Evolutionary conservation across 116 monocot genomes (phyloP).

Genomic region (Zostera marina): DNA sequence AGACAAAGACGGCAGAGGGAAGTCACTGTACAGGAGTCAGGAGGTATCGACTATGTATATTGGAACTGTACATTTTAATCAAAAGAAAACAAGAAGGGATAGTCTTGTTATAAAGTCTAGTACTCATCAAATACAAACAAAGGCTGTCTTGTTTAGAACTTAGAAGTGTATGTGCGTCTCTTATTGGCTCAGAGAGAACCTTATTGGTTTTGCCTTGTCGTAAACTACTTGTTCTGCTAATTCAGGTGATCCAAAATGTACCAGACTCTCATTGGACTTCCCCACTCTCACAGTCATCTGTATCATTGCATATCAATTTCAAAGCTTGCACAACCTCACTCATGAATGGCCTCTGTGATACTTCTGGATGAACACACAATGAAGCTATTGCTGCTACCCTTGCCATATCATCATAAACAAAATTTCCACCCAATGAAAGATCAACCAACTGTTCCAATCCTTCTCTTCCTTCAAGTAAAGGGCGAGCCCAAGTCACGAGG

Average conservation of each 20-base stretch:
- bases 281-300: slow-evolving; percentile 24
- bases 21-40: no score
- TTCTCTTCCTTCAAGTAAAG: slow-evolving; percentile 34
- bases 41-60: background rate
- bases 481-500: slow-evolving; percentile 62
- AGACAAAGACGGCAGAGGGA: no score
- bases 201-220: slow-evolving; percentile 21
- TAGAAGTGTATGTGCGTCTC: background rate
- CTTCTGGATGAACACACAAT: slow-evolving; percentile 42
- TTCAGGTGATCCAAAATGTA: slow-evolving; percentile 23
- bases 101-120: slow-evolving; percentile 5
- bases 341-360: slow-evolving; percentile 60
- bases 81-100: background rate
- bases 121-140: slow-evolving; percentile 8
- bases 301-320: slow-evolving; percentile 41
- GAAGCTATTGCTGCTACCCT: slow-evolving; percentile 53
- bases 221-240: slow-evolving; percentile 12
- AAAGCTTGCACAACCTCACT: slow-evolving; percentile 65
- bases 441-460: slow-evolving; percentile 41
- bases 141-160: slow-evolving; percentile 7
- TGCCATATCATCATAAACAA: slow-evolving; percentile 28
- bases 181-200: slow-evolving; percentile 32
- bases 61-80: slow-evolving; percentile 9
- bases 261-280: slow-evolving; percentile 36
- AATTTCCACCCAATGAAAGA: slow-evolving; percentile 30